These are phyloP conservation scores for Tagetes patula DNA, from an alignment of 129 eudicot species.

Conservation along the genomic window DNA sequence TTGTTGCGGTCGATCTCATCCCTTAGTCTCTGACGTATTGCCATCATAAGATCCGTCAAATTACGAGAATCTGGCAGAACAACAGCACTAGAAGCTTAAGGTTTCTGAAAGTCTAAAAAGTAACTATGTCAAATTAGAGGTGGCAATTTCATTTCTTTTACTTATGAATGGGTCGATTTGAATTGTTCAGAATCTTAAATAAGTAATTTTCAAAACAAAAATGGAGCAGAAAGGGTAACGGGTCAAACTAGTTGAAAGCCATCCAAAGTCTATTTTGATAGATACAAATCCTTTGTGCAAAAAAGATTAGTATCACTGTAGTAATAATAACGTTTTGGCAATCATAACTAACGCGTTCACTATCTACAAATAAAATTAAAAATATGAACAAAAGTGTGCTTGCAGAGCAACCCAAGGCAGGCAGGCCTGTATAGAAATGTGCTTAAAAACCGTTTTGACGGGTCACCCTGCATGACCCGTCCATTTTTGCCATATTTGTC, in stretches of 20 bases:
- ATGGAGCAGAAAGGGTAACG: neutral
- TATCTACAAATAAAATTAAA: too few relatives aligned
- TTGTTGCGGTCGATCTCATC: slow-evolving; percentile 81
- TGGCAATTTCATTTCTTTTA: neutral
- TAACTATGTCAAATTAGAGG: neutral
- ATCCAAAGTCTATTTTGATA: neutral
- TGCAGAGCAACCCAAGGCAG: neutral
- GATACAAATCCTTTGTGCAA: too few relatives aligned
- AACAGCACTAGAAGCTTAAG: neutral
- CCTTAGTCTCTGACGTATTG: slow-evolving; percentile 82
- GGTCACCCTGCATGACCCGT: neutral
- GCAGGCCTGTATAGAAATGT: neutral
- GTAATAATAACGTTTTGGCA: neutral
- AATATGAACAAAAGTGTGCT: neutral
- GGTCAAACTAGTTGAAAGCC: neutral
- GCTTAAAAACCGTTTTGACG: neutral
- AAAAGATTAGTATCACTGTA: too few relatives aligned
- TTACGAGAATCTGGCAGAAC: slow-evolving; percentile 55
- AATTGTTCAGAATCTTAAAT: neutral
- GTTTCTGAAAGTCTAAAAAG: neutral
- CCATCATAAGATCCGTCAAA: slow-evolving; percentile 73
- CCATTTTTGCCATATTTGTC: neutral
- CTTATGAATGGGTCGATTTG: neutral
- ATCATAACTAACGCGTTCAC: neutral
- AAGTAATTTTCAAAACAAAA: neutral